phyloP scores from a whole-genome alignment of 257 asterid species.

The Gardenia jasminoides region DNA sequence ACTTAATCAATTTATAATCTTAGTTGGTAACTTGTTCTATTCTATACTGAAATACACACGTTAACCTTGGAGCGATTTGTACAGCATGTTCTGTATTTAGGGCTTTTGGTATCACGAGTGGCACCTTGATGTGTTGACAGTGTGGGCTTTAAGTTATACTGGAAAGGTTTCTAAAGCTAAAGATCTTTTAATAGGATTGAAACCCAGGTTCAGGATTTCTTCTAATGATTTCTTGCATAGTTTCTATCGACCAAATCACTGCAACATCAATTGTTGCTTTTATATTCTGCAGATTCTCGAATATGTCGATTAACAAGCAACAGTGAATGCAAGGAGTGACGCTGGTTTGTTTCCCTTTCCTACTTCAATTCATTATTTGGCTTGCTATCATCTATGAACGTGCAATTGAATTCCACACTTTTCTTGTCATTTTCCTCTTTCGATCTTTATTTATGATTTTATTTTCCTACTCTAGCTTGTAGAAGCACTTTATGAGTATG shows the following conservation, averaged over 20 bases:
- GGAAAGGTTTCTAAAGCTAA: conserved; percentile 60
- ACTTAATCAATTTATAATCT: background rate
- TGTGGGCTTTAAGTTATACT: conserved; percentile 62
- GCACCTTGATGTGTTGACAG: conserved; percentile 85
- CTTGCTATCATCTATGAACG: background rate
- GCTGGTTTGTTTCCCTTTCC: conserved; percentile 45
- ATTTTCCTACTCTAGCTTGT: conserved; percentile 65
- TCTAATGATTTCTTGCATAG: background rate
- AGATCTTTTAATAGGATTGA: conserved; percentile 64
- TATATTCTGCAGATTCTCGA: conserved; percentile 48
- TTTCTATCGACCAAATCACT: background rate
- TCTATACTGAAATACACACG: conserved; percentile 4
- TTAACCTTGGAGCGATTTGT: background rate
- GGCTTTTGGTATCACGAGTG: conserved; percentile 82
- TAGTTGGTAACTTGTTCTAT: background rate
- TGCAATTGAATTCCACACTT: too few species aligned
- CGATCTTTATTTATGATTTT: conserved; percentile 13
- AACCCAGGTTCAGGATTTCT: conserved; percentile 49
- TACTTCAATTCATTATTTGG: background rate
- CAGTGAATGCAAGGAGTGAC: conserved; percentile 54
- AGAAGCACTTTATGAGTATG: conserved; percentile 60
- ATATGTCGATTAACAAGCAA: conserved; percentile 70
- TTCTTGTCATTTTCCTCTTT: background rate
- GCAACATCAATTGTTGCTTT: background rate
- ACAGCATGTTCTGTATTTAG: conserved; percentile 34